Evolutionary conservation across 441 rosid species (phyloP).

Genomic region (Populus hybrid): DNA sequence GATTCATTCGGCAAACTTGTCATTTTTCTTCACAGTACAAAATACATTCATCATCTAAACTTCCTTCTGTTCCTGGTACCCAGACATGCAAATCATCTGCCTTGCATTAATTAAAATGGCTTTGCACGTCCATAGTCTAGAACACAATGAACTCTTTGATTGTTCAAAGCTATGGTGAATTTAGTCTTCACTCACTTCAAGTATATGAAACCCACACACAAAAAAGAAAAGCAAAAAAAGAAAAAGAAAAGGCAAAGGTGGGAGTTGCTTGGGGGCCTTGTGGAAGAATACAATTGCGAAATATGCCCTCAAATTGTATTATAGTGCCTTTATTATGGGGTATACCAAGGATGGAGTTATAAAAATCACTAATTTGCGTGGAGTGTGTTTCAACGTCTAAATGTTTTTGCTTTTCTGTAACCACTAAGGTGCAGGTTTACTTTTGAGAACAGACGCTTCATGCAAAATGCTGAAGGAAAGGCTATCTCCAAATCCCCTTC

Average conservation of each 20-base stretch:
- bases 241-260: not conserved
- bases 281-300: not conserved
- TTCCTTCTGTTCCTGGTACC: not conserved
- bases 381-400: not conserved
- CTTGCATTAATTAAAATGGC: not conserved
- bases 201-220: not conserved
- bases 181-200: not conserved
- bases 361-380: not conserved
- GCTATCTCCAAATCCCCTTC: not conserved
- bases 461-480: not conserved
- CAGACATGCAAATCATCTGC: not conserved
- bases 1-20: not conserved
- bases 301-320: not conserved
- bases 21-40: not conserved
- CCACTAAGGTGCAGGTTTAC: not conserved
- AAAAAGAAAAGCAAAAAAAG: accelerated
- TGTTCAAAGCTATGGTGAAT: not conserved
- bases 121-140: not conserved
- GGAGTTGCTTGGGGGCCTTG: not conserved
- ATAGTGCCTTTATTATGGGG: not conserved
- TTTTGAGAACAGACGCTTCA: not conserved
- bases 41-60: not conserved
- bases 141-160: not conserved
- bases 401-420: not conserved
- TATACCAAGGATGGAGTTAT: not conserved